A percentile compares a stretch with the other conserved stretches of the same genome.
These are phyloP conservation scores for Periglandula ipomoeae DNA, from an alignment of 2,329 filamentous ascomycete genomes.

Conservation along the genomic window DNA sequence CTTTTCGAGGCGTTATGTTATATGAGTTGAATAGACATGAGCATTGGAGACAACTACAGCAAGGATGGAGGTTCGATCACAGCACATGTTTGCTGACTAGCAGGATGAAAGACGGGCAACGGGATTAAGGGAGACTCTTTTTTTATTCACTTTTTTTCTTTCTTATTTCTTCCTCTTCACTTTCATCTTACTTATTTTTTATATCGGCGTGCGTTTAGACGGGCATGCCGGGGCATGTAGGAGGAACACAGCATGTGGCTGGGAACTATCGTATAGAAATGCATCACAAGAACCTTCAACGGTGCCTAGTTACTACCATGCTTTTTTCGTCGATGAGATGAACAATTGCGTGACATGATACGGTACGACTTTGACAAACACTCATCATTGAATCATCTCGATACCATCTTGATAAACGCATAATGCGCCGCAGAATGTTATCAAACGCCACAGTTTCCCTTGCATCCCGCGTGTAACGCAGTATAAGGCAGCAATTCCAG, in stretches of 20 bases:
- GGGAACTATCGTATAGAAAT: not conserved
- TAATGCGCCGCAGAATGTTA: not conserved
- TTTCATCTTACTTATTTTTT: not conserved
- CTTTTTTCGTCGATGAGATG: too few species aligned
- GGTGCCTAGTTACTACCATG: too few species aligned
- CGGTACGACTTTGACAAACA: too few species aligned
- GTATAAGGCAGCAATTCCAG: not conserved
- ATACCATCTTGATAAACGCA: not conserved
- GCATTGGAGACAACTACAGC: not conserved
- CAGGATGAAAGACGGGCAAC: not conserved
- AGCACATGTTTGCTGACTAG: not conserved
- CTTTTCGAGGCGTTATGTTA: conserved; percentile 9
- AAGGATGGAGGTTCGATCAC: not conserved
- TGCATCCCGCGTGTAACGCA: not conserved
- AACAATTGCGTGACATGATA: too few species aligned
- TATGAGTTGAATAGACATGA: conserved; percentile 10
- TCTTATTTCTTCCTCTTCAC: not conserved
- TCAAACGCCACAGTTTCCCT: not conserved
- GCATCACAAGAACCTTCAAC: too few species aligned
- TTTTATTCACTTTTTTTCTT: not conserved
- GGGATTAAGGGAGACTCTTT: not conserved
- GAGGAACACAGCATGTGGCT: not conserved
- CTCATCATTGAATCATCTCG: not conserved
- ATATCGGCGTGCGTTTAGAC: too few species aligned
- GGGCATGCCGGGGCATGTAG: not conserved